Conservation (phyloP, 2,329 filamentous ascomycete genomes). For the Byssoonygena ceratinophila region DNA sequence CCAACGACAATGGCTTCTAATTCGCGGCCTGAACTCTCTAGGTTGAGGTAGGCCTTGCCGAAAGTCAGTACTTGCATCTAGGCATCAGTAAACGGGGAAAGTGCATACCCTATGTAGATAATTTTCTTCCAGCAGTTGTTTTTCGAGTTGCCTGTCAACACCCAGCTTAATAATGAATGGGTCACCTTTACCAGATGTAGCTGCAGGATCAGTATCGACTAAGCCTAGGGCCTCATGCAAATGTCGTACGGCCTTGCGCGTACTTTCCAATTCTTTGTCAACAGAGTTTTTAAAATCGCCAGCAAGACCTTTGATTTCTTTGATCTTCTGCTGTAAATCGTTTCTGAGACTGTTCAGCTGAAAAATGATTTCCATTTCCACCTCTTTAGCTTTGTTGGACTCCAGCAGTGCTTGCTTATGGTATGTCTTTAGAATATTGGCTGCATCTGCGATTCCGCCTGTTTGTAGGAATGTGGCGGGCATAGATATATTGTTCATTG, state of each 20-base stretch:
- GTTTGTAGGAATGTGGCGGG: conserved; percentile 67
- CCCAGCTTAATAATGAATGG: conserved; percentile 77
- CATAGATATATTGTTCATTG: conserved; percentile 66
- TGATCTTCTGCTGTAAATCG: conserved; percentile 91
- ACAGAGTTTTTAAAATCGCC: conserved; percentile 96
- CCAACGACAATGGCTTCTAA: conserved; percentile 93
- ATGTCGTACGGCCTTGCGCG: conserved; percentile 64
- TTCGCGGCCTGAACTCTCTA: conserved; percentile 88
- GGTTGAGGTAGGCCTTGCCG: conserved; percentile 73
- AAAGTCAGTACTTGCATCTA: not conserved
- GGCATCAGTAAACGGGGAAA: not conserved
- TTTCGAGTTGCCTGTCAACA: conserved; percentile 83
- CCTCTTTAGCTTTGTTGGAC: conserved; percentile 77
- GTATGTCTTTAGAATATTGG: conserved; percentile 67
- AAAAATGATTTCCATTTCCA: conserved; percentile 82
- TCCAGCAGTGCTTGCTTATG: conserved; percentile 72
- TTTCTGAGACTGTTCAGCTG: conserved; percentile 75
- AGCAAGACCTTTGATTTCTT: conserved; percentile 88
- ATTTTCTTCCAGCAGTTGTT: conserved; percentile 92
- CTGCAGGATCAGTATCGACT: conserved; percentile 64
- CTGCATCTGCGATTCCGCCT: conserved; percentile 78
- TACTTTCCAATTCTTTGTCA: conserved; percentile 84
- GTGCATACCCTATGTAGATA: conserved; percentile 76
- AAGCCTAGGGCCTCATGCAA: conserved; percentile 74
- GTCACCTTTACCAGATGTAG: conserved; percentile 75